Conservation (phyloP, 2,329 filamentous ascomycete species). For the Zasmidium angulare region DNA sequence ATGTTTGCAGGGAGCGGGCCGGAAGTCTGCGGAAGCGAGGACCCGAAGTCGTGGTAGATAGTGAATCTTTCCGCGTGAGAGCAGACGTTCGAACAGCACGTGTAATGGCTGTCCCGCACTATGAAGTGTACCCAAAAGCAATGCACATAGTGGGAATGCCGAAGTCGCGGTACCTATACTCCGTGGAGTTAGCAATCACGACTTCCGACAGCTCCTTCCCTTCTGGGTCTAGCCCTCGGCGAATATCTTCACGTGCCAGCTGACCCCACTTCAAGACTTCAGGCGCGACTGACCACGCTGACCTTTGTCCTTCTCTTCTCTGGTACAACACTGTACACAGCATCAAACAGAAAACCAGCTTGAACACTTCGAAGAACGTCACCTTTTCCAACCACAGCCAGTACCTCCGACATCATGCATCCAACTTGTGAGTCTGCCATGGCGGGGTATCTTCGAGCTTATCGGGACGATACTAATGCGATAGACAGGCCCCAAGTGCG, state of each 20-base stretch:
- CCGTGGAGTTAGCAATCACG: background rate
- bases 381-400: background rate
- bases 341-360: background rate
- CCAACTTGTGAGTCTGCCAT: constrained; percentile 15
- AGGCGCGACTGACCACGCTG: background rate
- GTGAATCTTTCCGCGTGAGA: no score
- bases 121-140: no score
- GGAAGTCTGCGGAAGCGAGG: no score
- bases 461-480: background rate
- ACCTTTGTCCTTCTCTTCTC: background rate
- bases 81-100: no score
- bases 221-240: background rate
- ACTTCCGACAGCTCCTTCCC: constrained; percentile 1
- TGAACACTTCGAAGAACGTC: background rate
- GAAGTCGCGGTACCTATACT: background rate
- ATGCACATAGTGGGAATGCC: no score
- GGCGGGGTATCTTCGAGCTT: background rate
- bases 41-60: background rate
- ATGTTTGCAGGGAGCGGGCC: background rate
- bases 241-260: constrained; percentile 3
- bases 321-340: background rate
- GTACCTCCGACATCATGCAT: constrained; percentile 18
- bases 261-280: constrained; percentile 2
- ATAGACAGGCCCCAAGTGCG: constrained; percentile 34
- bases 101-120: no score